These are phyloP conservation scores for Zizania palustris DNA, from an alignment of 202 grass and related monocot species.

Conservation along the genomic window DNA sequence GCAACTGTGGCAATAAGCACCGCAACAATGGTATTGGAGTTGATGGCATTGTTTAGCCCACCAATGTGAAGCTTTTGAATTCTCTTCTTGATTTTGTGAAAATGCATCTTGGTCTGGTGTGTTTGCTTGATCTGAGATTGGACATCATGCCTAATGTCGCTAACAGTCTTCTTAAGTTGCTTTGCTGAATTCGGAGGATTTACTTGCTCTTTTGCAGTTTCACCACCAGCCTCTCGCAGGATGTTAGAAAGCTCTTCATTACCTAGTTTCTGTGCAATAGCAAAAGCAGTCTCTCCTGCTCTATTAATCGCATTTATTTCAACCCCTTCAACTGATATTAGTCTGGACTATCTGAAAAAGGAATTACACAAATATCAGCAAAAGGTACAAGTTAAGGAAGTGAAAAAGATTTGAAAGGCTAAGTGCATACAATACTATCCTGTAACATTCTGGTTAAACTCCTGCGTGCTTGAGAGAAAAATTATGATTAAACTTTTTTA, in stretches of 20 bases:
- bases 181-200: constrained; percentile 81
- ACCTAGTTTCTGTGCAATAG: constrained; percentile 74
- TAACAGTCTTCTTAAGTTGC: constrained; percentile 98
- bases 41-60: constrained; percentile 96
- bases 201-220: constrained; percentile 70
- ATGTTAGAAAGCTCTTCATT: constrained; percentile 74
- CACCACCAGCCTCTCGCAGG: constrained; percentile 73
- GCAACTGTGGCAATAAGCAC: constrained; percentile 97
- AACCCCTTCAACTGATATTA: constrained; percentile 64
- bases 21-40: constrained; percentile 91
- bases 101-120: constrained; percentile 83
- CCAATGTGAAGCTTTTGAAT: constrained; percentile 95
- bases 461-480: no score
- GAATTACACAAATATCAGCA: constrained; percentile 35
- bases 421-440: constrained; percentile 4
- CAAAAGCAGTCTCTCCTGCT: constrained; percentile 92
- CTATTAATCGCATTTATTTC: constrained; percentile 89
- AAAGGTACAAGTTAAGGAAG: neutral
- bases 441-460: neutral
- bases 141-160: constrained; percentile 92
- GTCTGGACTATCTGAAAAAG: constrained; percentile 77
- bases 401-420: neutral
- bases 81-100: constrained; percentile 92
- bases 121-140: constrained; percentile 94
- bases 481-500: neutral